Evolutionary conservation across 2,329 filamentous ascomycete species (phyloP).

Genomic region (Cytospora mali): DNA sequence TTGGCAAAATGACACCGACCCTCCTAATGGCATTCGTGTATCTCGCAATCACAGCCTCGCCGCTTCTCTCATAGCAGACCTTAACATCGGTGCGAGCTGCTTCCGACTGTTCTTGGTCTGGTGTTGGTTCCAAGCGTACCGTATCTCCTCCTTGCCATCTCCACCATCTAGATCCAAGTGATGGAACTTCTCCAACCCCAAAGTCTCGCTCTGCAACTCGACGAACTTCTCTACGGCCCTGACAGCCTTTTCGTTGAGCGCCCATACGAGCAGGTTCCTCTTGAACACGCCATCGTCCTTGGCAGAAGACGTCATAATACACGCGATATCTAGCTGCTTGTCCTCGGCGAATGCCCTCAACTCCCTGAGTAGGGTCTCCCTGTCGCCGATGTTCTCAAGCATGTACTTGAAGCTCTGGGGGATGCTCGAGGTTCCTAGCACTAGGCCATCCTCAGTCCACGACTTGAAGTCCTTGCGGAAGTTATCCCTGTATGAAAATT

Average conservation of each 20-base stretch:
- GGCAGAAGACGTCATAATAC: slow-evolving; percentile 68
- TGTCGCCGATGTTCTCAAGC: slow-evolving; percentile 52
- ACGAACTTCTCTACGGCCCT: slow-evolving; percentile 59
- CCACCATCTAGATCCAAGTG: slow-evolving; percentile 50
- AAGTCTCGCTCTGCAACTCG: slow-evolving; percentile 43
- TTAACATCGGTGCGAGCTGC: slow-evolving; percentile 68
- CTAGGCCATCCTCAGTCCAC: slow-evolving; percentile 62
- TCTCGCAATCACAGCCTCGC: slow-evolving; percentile 30
- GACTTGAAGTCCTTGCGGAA: slow-evolving; percentile 84
- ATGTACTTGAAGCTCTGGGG: slow-evolving; percentile 67
- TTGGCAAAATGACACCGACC: background rate
- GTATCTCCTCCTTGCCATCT: slow-evolving; percentile 45
- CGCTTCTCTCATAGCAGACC: slow-evolving; percentile 52
- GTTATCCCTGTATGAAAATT: slow-evolving; percentile 65
- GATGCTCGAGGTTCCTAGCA: slow-evolving; percentile 68
- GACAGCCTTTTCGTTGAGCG: slow-evolving; percentile 51
- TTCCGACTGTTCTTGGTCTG: slow-evolving; percentile 65
- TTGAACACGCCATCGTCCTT: slow-evolving; percentile 57
- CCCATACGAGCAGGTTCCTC: slow-evolving; percentile 71
- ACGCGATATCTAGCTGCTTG: slow-evolving; percentile 61
- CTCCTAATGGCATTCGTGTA: slow-evolving; percentile 10
- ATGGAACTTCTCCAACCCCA: slow-evolving; percentile 61
- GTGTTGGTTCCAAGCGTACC: slow-evolving; percentile 68
- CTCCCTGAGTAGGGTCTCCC: slow-evolving; percentile 49
- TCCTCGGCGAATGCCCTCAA: slow-evolving; percentile 58